These are phyloP conservation scores for Ascobolus immersus DNA, from an alignment of 495 filamentous ascomycete genomes.

Conservation along the genomic window DNA sequence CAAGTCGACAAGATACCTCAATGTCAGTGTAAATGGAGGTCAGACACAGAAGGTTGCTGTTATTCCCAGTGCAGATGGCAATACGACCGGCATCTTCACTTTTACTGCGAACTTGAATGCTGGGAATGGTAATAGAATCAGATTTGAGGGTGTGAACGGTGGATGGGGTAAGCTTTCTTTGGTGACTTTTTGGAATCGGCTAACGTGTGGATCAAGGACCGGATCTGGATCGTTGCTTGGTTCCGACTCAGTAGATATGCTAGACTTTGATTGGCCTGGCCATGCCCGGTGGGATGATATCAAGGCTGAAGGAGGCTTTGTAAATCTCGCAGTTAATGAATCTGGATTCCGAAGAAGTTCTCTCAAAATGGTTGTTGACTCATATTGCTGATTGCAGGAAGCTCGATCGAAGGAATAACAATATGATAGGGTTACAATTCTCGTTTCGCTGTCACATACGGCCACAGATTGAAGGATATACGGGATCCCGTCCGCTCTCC, in stretches of 20 bases:
- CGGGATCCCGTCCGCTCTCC: too few species aligned
- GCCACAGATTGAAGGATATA: too few species aligned
- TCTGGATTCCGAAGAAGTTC: too few species aligned
- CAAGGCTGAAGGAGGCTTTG: too few species aligned
- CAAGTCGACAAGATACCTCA: conserved; percentile 24
- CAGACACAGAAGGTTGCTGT: conserved; percentile 18
- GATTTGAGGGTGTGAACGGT: conserved; percentile 22
- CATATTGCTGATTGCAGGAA: too few species aligned
- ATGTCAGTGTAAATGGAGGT: conserved; percentile 32
- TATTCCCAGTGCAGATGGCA: conserved; percentile 10
- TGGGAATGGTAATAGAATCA: conserved; percentile 20
- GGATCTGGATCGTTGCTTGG: conserved; percentile 31
- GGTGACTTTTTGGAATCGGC: neutral
- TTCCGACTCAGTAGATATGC: conserved; percentile 24
- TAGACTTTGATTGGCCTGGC: too few species aligned
- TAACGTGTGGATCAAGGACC: conserved; percentile 17
- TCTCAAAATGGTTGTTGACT: too few species aligned
- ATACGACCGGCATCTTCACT: conserved; percentile 11
- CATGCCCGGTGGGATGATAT: too few species aligned
- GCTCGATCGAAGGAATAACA: too few species aligned
- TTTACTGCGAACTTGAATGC: conserved; percentile 16
- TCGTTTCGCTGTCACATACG: too few species aligned
- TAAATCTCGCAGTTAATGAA: too few species aligned
- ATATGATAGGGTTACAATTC: too few species aligned
- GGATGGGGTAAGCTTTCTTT: conserved; percentile 19